Percentiles rank a stretch among this genome's conserved stretches.
Evolutionary conservation across 163 green algal species (phyloP).

Genomic region (Scenedesmus sp.): DNA sequence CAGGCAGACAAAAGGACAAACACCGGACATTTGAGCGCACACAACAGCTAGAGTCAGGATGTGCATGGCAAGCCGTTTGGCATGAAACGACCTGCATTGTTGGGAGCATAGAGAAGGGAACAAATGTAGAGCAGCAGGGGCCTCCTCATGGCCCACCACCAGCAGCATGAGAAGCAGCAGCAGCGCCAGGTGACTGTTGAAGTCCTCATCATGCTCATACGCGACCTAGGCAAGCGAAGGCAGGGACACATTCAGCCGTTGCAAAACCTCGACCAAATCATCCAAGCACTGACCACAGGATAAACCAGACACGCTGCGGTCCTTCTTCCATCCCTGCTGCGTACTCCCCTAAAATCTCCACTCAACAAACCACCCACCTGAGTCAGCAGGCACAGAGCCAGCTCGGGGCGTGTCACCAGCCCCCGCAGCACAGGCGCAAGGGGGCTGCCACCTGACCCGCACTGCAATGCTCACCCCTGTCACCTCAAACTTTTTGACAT

Average conservation of each 20-base stretch:
- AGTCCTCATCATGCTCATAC: conserved; percentile 92
- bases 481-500: neutral
- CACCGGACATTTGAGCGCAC: no score
- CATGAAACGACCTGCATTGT: no score
- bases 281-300: no score
- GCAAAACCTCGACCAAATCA: no score
- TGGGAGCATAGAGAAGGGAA: no score
- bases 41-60: no score
- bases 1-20: neutral
- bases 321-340: no score
- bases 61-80: no score
- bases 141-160: conserved; percentile 70
- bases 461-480: neutral
- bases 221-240: conserved; percentile 69
- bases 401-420: conserved; percentile 79
- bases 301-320: no score
- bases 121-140: neutral
- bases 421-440: conserved; percentile 27
- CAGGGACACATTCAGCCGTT: neutral
- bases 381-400: conserved; percentile 88
- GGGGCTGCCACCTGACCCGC: neutral
- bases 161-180: conserved; percentile 83
- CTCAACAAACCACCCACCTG: conserved; percentile 61
- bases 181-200: conserved; percentile 85
- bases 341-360: no score